A percentile compares a stretch with the other conserved stretches of the same genome.
Conservation (phyloP, 2,329 filamentous ascomycete genomes). For the Juglanconis sp. region DNA sequence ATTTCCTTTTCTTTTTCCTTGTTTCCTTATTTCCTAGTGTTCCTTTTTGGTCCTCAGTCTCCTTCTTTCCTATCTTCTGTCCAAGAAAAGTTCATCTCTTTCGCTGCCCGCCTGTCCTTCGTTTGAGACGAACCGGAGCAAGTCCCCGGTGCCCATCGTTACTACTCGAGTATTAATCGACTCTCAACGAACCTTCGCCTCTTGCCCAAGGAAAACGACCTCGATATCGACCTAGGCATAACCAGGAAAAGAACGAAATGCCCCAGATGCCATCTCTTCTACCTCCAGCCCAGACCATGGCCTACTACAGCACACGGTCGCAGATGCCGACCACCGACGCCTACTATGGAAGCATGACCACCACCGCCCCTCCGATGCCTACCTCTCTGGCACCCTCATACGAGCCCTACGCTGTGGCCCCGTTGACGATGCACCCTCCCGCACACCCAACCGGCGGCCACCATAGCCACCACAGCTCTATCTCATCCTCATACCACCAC, state of each 20-base stretch:
- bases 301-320: conserved; percentile 29
- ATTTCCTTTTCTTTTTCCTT: conserved; percentile 30
- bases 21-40: conserved; percentile 17
- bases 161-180: neutral
- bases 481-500: conserved; percentile 29
- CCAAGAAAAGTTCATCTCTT: conserved; percentile 13
- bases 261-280: conserved; percentile 23
- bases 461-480: conserved; percentile 20
- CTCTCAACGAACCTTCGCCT: neutral
- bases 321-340: conserved; percentile 21
- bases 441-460: conserved; percentile 24
- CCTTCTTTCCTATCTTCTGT: conserved; percentile 19
- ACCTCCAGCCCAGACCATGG: conserved; percentile 25
- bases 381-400: conserved; percentile 27
- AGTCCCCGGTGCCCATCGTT: neutral
- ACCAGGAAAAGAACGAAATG: neutral
- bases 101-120: conserved; percentile 30
- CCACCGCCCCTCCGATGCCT: conserved; percentile 25
- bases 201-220: neutral
- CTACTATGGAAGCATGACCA: conserved; percentile 31
- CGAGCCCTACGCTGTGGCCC: conserved; percentile 32
- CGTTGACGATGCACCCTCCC: conserved; percentile 26
- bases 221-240: neutral
- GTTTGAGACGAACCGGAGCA: conserved; percentile 39
- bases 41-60: conserved; percentile 1